Evolutionary conservation across 73 alveolate genomes (phyloP).

Genomic region (Uronychia binucleata): DNA sequence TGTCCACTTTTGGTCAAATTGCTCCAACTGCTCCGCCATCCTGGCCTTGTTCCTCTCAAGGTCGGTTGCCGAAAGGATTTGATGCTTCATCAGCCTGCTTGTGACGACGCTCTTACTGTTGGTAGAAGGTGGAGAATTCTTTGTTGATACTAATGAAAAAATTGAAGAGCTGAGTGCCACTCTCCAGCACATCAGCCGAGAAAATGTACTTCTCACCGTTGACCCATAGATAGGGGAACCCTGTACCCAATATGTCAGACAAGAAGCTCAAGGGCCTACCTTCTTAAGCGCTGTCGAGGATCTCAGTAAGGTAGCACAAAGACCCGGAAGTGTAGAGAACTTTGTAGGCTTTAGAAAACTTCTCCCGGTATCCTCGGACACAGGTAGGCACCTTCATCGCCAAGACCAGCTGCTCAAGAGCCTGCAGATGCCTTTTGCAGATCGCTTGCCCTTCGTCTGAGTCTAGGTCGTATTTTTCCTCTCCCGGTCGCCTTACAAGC

Average conservation of each 20-base stretch:
- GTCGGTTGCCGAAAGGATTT: slow-evolving; percentile 7
- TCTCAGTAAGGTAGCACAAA: slow-evolving; percentile 89
- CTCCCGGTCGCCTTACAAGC: not conserved
- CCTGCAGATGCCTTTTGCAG: slow-evolving; percentile 56
- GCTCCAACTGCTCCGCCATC: slow-evolving; percentile 27
- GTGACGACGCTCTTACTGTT: not conserved
- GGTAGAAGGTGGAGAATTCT: not conserved
- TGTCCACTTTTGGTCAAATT: slow-evolving; percentile 53
- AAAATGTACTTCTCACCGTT: slow-evolving; percentile 94
- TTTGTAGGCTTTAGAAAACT: slow-evolving; percentile 89
- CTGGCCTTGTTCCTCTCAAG: slow-evolving; percentile 17
- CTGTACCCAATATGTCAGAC: slow-evolving; percentile 73
- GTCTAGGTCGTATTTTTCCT: slow-evolving; percentile 63
- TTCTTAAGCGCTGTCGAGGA: slow-evolving; percentile 93
- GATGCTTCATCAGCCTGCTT: not conserved
- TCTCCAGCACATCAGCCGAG: slow-evolving; percentile 84
- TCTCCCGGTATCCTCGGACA: slow-evolving; percentile 80
- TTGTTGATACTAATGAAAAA: slow-evolving; percentile 45
- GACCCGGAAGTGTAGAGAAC: slow-evolving; percentile 80
- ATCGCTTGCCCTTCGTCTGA: slow-evolving; percentile 71
- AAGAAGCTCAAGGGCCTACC: slow-evolving; percentile 9
- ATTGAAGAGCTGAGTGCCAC: slow-evolving; percentile 78
- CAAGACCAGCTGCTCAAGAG: slow-evolving; percentile 46
- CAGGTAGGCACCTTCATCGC: slow-evolving; percentile 35
- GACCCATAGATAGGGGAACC: slow-evolving; percentile 88